Evolutionary conservation across 768 basidiomycete species (phyloP).

Genomic region (Trametes cinnabarina): DNA sequence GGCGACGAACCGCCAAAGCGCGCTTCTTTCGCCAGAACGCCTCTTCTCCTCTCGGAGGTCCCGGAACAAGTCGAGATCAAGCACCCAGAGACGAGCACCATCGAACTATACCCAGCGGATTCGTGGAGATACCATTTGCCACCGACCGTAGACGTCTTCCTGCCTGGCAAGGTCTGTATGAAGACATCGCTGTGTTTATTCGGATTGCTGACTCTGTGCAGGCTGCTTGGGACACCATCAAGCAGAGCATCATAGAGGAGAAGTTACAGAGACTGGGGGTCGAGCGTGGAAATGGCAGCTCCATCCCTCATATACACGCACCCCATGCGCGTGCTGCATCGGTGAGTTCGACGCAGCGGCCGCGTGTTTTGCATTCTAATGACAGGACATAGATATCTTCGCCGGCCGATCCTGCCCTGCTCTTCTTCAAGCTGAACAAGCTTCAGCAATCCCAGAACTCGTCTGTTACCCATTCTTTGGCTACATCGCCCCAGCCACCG

Average conservation of each 20-base stretch:
- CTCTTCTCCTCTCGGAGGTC: constrained; percentile 42
- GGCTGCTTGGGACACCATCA: constrained; percentile 74
- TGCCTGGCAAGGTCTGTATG: constrained; percentile 70
- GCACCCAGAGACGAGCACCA: constrained; percentile 41
- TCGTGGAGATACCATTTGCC: constrained; percentile 57
- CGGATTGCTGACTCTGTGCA: constrained; percentile 29
- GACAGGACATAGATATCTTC: constrained; percentile 67
- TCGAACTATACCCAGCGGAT: constrained; percentile 65
- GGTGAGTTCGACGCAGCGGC: constrained; percentile 44
- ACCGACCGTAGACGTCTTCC: constrained; percentile 70
- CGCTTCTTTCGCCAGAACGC: constrained; percentile 61
- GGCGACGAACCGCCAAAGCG: constrained; percentile 39
- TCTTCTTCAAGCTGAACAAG: constrained; percentile 82
- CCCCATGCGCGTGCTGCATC: constrained; percentile 84
- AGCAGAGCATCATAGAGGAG: constrained; percentile 71
- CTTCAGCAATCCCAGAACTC: constrained; percentile 68
- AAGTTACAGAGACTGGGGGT: constrained; percentile 80
- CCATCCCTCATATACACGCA: constrained; percentile 60
- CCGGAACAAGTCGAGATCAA: constrained; percentile 28
- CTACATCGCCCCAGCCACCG: constrained; percentile 64
- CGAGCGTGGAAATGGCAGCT: constrained; percentile 55
- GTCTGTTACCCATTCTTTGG: constrained; percentile 50
- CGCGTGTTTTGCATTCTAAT: constrained; percentile 13
- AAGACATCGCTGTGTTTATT: neutral
- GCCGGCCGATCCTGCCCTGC: constrained; percentile 81